phyloP scores from a whole-genome alignment of 306 rosid species.

The Herpetospermum pedunculosum region DNA sequence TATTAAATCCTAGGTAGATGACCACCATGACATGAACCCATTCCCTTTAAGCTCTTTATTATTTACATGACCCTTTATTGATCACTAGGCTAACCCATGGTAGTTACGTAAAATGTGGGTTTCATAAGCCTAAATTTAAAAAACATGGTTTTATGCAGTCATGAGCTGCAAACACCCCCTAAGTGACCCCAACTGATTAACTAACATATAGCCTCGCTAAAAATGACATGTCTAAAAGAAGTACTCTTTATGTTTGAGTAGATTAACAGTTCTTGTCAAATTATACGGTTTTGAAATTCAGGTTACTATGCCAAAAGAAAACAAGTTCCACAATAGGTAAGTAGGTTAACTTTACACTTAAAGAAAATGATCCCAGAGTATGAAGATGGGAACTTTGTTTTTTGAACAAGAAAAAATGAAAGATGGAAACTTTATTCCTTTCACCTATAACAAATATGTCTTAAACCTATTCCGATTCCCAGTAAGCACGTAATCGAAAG shows the following conservation, averaged over 20 bases:
- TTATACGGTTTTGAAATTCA: background rate
- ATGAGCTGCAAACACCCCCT: background rate
- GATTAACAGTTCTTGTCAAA: background rate
- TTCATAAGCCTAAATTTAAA: background rate
- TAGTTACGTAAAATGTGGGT: no score
- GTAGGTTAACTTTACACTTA: background rate
- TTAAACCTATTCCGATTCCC: background rate
- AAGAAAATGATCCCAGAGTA: background rate
- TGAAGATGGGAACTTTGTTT: background rate
- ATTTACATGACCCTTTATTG: no score
- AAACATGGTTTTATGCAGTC: background rate
- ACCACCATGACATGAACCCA: no score
- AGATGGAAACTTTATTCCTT: background rate
- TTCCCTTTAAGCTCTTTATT: no score
- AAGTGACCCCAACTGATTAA: background rate
- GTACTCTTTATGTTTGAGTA: background rate
- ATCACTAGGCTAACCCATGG: no score
- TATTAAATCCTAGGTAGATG: no score
- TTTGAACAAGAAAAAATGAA: background rate
- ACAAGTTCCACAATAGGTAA: background rate
- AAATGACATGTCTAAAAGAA: background rate
- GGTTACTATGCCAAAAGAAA: background rate
- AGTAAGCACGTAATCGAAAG: background rate
- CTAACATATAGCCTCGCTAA: background rate
- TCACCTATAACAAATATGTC: background rate